phyloP scores from a whole-genome alignment of 306 rosid genomes.

The Acacia melanoxylon region DNA sequence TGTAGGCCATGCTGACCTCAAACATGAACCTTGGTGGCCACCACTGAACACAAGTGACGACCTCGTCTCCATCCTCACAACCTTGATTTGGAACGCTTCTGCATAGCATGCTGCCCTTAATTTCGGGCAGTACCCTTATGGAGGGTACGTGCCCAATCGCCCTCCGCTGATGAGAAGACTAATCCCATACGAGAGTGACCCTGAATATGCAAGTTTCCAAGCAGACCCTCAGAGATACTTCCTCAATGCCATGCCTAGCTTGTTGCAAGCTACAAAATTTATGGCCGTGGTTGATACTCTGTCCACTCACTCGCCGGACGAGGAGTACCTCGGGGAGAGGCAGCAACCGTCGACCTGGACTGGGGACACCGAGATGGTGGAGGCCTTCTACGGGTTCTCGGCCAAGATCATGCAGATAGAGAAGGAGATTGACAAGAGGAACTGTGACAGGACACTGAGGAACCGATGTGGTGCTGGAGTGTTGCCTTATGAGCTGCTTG shows the following conservation, averaged over 20 bases:
- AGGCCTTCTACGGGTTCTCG: slow-evolving; percentile 69
- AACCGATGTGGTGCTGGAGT: slow-evolving; percentile 89
- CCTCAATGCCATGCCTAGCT: slow-evolving; percentile 45
- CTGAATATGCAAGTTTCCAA: slow-evolving; percentile 57
- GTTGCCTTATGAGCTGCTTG: slow-evolving; percentile 79
- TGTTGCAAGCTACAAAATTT: slow-evolving; percentile 64
- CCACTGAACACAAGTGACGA: slow-evolving; percentile 54
- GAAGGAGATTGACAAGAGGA: slow-evolving; percentile 69
- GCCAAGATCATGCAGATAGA: slow-evolving; percentile 61
- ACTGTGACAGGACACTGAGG: slow-evolving; percentile 47
- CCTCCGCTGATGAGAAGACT: slow-evolving; percentile 85
- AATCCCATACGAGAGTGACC: slow-evolving; percentile 77
- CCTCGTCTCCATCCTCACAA: slow-evolving; percentile 66
- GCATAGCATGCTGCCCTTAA: slow-evolving; percentile 98
- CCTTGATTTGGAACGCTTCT: slow-evolving; percentile 83
- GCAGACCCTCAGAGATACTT: slow-evolving; percentile 87
- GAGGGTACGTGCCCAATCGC: slow-evolving; percentile 90
- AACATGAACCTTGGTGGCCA: slow-evolving; percentile 86
- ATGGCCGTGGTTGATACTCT: slow-evolving; percentile 84
- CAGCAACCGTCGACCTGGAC: slow-evolving; percentile 73
- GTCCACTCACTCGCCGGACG: slow-evolving; percentile 86
- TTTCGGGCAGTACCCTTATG: slow-evolving; percentile 94
- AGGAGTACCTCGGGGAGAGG: slow-evolving; percentile 87
- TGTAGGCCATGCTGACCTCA: slow-evolving; percentile 85
- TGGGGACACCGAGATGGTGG: slow-evolving; percentile 58